Percentiles rank a stretch among this genome's conserved stretches.
Conservation (phyloP, 495 filamentous ascomycete genomes). For the Penicillium cataractarum region DNA sequence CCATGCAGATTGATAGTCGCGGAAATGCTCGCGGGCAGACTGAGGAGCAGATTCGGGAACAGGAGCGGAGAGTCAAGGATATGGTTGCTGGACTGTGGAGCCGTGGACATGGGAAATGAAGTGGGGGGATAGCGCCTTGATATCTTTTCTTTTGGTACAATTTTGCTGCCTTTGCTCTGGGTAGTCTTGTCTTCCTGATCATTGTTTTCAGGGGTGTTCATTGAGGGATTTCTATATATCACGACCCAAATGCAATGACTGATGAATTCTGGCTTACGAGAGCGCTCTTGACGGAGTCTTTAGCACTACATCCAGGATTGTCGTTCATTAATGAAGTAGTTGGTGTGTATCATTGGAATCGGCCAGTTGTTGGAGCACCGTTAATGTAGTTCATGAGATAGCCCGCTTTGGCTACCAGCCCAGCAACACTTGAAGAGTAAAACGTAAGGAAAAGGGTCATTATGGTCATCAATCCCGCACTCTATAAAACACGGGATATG, state of each 20-base stretch:
- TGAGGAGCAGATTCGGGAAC: conserved; percentile 64
- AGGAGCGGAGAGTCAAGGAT: conserved; percentile 63
- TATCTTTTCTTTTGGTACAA: neutral
- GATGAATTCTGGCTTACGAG: conserved; percentile 2
- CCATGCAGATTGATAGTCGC: conserved; percentile 58
- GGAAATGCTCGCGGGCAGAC: conserved; percentile 66
- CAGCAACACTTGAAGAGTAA: neutral
- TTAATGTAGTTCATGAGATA: neutral
- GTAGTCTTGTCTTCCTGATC: neutral
- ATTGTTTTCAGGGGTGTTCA: neutral
- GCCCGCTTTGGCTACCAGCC: neutral
- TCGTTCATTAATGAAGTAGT: neutral
- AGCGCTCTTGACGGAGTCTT: neutral
- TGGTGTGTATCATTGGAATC: neutral
- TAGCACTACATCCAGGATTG: neutral
- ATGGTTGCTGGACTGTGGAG: conserved; percentile 64
- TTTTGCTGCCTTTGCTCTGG: neutral
- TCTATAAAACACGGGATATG: neutral
- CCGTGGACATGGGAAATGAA: conserved; percentile 35
- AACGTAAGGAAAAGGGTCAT: conserved; percentile 16
- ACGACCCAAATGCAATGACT: conserved; percentile 16
- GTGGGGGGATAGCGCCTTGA: neutral
- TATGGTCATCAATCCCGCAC: conserved; percentile 11
- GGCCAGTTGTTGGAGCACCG: neutral
- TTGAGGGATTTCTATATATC: conserved; percentile 6